Base-by-base conservation (phyloP, 148 eudicot genomes). In the Rhododendron simsii region DNA sequence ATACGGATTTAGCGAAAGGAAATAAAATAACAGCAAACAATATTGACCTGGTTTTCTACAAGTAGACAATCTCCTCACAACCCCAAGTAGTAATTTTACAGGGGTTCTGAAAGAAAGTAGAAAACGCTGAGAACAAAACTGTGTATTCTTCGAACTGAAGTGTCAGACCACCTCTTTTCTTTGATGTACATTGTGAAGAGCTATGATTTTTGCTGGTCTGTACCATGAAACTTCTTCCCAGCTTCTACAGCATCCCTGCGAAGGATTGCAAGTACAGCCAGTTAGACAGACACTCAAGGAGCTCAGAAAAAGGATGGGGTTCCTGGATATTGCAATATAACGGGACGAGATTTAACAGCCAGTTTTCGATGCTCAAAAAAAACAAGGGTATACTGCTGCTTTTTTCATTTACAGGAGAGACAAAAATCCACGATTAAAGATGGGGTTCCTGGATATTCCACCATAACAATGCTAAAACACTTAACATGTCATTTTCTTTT, bases 211-310 rank as follows among this genome's bases (percentile, higher is more conserved):
- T 90, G 87, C 86, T 90, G 86, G 44, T 90, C 87, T 3, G 88
- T 86, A 41, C 87, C 90, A 65, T 96, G 96, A 88, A 87, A 90
- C 88, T 94, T 91, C 89, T 94, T 94, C 59, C 99, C 99, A 39
- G 98, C 96, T 35, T 95, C 99, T 69, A 97, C 93, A 75, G 99
- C 95, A 86, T 97, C 99, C 88, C 99, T 96, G 95, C 84, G 87
- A 76, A 7, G 65, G 65, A 83, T 44, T 69, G 8, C 78, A 81
- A 84, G 33, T 15, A 44, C 57, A 73, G 8, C 11, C 65, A 67
- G 41, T 71, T 30, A 37, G 12, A 41, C 47, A 71, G 78, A 84
- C 12, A 57, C 4, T 78, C 3, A 86, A 21, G 26, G 14, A 16
- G 61, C 15, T 55, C 61, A 55, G 21, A 55, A 51, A 41, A 50